Conservation (phyloP, 768 basidiomycete species). For the Floccularia luteovirens region DNA sequence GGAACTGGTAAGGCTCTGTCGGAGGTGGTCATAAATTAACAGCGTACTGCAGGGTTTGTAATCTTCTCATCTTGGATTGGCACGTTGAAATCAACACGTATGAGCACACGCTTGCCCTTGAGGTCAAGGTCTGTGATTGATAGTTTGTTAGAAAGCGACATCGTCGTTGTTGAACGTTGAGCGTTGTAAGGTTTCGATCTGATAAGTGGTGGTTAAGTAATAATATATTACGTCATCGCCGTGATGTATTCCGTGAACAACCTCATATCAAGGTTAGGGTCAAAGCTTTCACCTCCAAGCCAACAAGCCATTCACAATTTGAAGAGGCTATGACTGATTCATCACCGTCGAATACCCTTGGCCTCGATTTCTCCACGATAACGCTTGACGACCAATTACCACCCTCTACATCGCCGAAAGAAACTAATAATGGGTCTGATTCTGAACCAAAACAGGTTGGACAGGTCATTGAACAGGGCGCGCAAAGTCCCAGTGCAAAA, state of each 20-base stretch:
- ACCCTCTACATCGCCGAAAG: neutral
- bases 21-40: slow-evolving; percentile 7
- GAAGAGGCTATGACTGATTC: slow-evolving; percentile 14
- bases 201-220: neutral
- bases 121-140: slow-evolving; percentile 88
- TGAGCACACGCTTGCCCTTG: slow-evolving; percentile 82
- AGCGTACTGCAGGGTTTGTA: slow-evolving; percentile 90
- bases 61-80: slow-evolving; percentile 87
- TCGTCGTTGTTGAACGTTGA: slow-evolving; percentile 24
- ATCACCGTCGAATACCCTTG: slow-evolving; percentile 53
- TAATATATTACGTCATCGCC: too few species aligned
- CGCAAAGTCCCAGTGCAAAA: slow-evolving; percentile 9
- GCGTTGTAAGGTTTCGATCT: neutral
- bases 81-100: slow-evolving; percentile 96
- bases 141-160: slow-evolving; percentile 96
- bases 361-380: slow-evolving; percentile 53
- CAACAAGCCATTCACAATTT: slow-evolving; percentile 15
- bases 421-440: too few species aligned
- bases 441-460: too few species aligned
- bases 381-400: neutral
- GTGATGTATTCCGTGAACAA: too few species aligned
- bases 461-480: too few species aligned
- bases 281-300: too few species aligned
- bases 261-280: too few species aligned
- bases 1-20: slow-evolving; percentile 11